These are phyloP conservation scores for Cryptococcus sp. DNA, from an alignment of 1,284 basidiomycete genomes.

Conservation along the genomic window DNA sequence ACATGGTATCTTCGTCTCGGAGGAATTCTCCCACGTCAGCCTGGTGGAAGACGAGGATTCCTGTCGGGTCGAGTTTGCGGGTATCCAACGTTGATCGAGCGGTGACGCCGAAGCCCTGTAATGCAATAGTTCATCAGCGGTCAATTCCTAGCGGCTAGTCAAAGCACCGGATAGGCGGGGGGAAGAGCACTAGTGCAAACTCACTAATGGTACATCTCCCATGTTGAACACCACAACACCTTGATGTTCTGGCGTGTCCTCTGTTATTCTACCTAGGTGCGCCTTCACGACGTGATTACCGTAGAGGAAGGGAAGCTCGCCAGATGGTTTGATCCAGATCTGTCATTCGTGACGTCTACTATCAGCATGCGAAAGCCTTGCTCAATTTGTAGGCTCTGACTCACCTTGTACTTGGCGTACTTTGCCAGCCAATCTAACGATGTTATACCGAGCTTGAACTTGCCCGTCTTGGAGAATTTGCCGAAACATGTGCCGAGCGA, in stretches of 20 bases:
- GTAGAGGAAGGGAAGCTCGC: slow-evolving; percentile 98
- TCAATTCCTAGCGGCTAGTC: too few species aligned
- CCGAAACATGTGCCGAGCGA: slow-evolving; percentile 96
- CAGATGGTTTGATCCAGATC: slow-evolving; percentile 99
- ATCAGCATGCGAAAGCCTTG: background rate
- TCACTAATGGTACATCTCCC: slow-evolving; percentile 85
- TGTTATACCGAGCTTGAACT: slow-evolving; percentile 97
- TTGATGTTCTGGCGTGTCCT: slow-evolving; percentile 98
- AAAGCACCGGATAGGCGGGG: background rate
- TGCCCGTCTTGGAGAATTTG: slow-evolving; percentile 96
- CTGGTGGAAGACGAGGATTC: slow-evolving; percentile 98
- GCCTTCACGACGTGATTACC: slow-evolving; percentile 99
- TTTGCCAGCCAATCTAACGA: slow-evolving; percentile 90
- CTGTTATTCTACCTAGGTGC: slow-evolving; percentile 97
- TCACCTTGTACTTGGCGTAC: slow-evolving; percentile 96
- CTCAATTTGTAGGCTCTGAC: slow-evolving; percentile 15
- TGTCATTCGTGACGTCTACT: slow-evolving; percentile 42
- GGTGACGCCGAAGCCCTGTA: slow-evolving; percentile 94
- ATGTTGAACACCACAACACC: slow-evolving; percentile 97
- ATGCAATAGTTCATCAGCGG: too few species aligned
- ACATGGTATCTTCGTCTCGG: slow-evolving; percentile 75
- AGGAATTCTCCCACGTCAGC: slow-evolving; percentile 97
- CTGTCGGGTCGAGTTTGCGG: slow-evolving; percentile 94
- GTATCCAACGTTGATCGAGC: slow-evolving; percentile 95
- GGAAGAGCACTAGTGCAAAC: slow-evolving; percentile 29